These are phyloP conservation scores for Angomonas deanei DNA, from an alignment of 208 protist species.

Conservation along the genomic window DNA sequence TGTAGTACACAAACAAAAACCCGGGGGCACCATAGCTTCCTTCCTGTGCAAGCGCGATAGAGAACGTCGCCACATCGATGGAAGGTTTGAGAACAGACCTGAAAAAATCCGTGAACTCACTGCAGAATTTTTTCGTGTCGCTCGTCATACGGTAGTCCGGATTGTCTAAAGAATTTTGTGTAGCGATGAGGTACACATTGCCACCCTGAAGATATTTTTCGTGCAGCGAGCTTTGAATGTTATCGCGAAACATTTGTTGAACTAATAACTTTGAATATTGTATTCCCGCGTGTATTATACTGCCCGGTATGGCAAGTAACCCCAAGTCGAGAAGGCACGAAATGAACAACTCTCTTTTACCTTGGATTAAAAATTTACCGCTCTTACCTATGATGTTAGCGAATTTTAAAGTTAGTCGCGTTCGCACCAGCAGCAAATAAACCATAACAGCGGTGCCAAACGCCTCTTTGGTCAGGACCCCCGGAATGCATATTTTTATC, in stretches of 20 bases:
- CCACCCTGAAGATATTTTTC: slow-evolving; percentile 58
- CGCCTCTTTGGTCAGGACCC: slow-evolving; percentile 43
- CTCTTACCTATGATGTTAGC: slow-evolving; percentile 46
- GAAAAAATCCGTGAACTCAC: slow-evolving; percentile 62
- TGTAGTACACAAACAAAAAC: slow-evolving; percentile 72
- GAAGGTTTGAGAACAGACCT: slow-evolving; percentile 68
- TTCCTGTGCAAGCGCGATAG: slow-evolving; percentile 37
- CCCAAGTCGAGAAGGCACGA: slow-evolving; percentile 61
- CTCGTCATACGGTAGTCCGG: slow-evolving; percentile 73
- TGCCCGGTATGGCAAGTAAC: slow-evolving; percentile 57
- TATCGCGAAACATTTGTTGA: slow-evolving; percentile 54
- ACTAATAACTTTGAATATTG: slow-evolving; percentile 66
- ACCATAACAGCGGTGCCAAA: slow-evolving; percentile 31
- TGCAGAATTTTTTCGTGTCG: slow-evolving; percentile 74
- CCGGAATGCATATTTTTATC: slow-evolving; percentile 62
- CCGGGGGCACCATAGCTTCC: slow-evolving; percentile 49
- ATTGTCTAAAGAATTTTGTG: slow-evolving; percentile 54
- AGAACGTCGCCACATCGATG: slow-evolving; percentile 76
- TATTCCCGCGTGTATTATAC: slow-evolving; percentile 54
- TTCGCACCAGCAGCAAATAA: slow-evolving; percentile 43
- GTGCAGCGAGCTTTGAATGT: slow-evolving; percentile 56
- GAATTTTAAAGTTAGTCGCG: slow-evolving; percentile 56
- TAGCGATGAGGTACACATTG: slow-evolving; percentile 53
- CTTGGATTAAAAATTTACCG: slow-evolving; percentile 50
- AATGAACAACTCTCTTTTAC: slow-evolving; percentile 50